phyloP scores from a whole-genome alignment of 2,329 filamentous ascomycete species.

The Orbilia oligospora region DNA sequence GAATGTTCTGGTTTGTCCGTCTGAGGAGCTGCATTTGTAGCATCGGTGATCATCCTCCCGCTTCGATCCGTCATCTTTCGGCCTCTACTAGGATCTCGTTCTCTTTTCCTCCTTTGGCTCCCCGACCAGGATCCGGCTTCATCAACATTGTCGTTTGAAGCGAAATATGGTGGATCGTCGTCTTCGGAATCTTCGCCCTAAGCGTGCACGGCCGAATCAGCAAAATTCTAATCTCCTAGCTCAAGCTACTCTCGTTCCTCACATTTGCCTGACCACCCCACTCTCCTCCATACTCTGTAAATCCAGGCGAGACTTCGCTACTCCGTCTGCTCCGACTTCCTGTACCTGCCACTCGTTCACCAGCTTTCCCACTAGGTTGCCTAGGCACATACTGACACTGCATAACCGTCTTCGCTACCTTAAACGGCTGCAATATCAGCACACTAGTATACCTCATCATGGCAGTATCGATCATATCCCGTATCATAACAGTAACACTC shows the following conservation, averaged over 20 bases:
- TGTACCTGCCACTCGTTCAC: constrained; percentile 34
- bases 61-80: constrained; percentile 68
- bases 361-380: constrained; percentile 63
- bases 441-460: constrained; percentile 93
- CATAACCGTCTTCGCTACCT: constrained; percentile 93
- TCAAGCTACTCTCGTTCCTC: not conserved
- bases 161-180: constrained; percentile 89
- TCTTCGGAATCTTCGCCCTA: constrained; percentile 75
- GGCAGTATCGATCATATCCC: constrained; percentile 84
- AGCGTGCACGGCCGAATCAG: constrained; percentile 65
- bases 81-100: constrained; percentile 58
- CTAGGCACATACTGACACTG: constrained; percentile 70
- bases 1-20: constrained; percentile 80
- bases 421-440: constrained; percentile 92
- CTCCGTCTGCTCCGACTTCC: constrained; percentile 61
- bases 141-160: constrained; percentile 70
- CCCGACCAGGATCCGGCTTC: constrained; percentile 65
- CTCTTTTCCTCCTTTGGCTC: constrained; percentile 63
- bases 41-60: constrained; percentile 68
- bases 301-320: constrained; percentile 47
- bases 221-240: not conserved
- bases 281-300: constrained; percentile 59
- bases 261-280: constrained; percentile 53
- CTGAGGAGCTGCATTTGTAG: constrained; percentile 69
- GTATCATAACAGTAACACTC: constrained; percentile 80